Percentiles rank a stretch among this genome's conserved stretches.
Conservation (phyloP, 768 basidiomycete genomes). For the Kwoniella mangroviensis region DNA sequence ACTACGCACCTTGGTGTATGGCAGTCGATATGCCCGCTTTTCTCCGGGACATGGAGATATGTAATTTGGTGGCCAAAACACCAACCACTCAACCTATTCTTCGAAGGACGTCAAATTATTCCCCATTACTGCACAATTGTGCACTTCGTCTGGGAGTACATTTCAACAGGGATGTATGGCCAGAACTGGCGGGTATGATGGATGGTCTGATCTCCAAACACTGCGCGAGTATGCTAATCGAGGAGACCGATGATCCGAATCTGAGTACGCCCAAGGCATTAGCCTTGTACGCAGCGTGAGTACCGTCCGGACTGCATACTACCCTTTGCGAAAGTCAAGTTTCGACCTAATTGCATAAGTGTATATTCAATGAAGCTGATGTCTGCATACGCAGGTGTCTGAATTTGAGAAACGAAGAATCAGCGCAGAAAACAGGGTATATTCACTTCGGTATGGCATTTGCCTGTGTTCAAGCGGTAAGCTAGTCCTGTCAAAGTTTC, state of each 20-base stretch:
- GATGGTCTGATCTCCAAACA: constrained; percentile 3
- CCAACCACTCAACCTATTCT: not conserved
- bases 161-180: constrained; percentile 13
- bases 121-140: constrained; percentile 21
- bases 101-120: constrained; percentile 19
- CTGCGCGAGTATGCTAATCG: constrained; percentile 8
- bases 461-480: constrained; percentile 12
- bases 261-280: constrained; percentile 13
- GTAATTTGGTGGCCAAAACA: constrained; percentile 12
- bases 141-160: constrained; percentile 21
- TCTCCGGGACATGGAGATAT: constrained; percentile 17
- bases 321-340: no score
- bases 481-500: not conserved
- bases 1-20: constrained; percentile 26
- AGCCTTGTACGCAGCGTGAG: constrained; percentile 12
- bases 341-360: no score
- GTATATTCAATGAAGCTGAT: not conserved
- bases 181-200: not conserved
- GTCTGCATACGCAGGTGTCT: constrained; percentile 3
- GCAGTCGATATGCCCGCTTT: constrained; percentile 19
- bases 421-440: constrained; percentile 12
- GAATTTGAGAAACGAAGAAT: constrained; percentile 15
- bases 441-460: constrained; percentile 22
- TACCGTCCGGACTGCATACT: not conserved
- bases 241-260: constrained; percentile 9